Percentiles rank a stretch among this genome's conserved stretches.
Evolutionary conservation across 495 filamentous ascomycete genomes (phyloP).

Genomic region (Neurospora pannonica): DNA sequence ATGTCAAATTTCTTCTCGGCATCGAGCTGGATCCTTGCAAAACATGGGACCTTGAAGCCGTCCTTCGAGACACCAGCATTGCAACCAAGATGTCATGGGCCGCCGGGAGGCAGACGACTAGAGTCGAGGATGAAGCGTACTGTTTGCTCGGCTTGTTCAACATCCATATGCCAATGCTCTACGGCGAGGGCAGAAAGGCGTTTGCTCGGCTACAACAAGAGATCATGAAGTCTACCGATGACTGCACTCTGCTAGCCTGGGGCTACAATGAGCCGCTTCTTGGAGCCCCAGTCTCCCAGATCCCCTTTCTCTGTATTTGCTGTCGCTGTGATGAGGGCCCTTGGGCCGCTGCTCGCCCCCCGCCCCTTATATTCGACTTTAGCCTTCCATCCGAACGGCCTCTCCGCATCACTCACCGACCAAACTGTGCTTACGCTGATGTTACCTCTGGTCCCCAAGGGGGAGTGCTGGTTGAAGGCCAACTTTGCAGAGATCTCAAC

Average conservation of each 20-base stretch:
- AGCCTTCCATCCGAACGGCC: not conserved
- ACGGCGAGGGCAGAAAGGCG: slow-evolving; percentile 26
- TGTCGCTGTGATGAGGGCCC: not conserved
- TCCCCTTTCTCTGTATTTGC: not conserved
- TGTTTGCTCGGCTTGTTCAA: slow-evolving; percentile 28
- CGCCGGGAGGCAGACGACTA: slow-evolving; percentile 15
- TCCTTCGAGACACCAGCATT: slow-evolving; percentile 6
- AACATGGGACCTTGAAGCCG: slow-evolving; percentile 1
- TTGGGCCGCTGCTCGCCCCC: not conserved
- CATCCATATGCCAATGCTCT: slow-evolving; percentile 29
- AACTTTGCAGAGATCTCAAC: not conserved
- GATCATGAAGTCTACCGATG: slow-evolving; percentile 19
- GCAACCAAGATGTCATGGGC: slow-evolving; percentile 32
- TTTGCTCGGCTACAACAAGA: slow-evolving; percentile 24
- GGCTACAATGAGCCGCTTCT: not conserved
- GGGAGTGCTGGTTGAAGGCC: not conserved
- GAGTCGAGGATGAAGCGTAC: slow-evolving; percentile 27
- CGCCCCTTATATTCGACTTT: not conserved
- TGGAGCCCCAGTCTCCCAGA: not conserved
- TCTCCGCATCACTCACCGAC: not conserved
- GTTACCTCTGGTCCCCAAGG: not conserved
- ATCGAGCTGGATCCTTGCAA: slow-evolving; percentile 9
- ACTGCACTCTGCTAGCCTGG: slow-evolving; percentile 12
- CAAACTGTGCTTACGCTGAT: not conserved
- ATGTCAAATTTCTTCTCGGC: not conserved